phyloP scores from a whole-genome alignment of 75 land plant species.

The Picea sitchensis region DNA sequence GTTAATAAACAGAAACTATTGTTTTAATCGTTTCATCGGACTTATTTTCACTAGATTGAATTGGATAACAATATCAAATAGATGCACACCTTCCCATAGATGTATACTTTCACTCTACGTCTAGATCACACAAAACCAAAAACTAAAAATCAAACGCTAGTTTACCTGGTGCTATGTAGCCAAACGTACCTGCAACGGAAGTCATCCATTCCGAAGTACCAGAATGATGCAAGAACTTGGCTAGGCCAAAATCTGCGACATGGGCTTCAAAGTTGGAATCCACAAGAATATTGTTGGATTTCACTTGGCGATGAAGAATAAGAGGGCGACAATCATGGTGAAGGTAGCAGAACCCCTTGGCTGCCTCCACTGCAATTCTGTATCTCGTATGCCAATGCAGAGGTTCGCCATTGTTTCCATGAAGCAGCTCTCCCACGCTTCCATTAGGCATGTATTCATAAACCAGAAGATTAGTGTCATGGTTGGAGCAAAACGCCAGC shows the following conservation, averaged over 20 bases:
- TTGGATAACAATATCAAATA: no score
- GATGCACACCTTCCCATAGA: no score
- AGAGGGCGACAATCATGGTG: slow-evolving; percentile 23
- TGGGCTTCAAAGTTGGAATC: slow-evolving; percentile 28
- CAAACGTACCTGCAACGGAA: slow-evolving; percentile 25
- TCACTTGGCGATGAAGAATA: slow-evolving; percentile 22
- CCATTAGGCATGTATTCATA: slow-evolving; percentile 17
- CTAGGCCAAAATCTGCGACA: slow-evolving; percentile 22
- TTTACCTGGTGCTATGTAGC: slow-evolving; percentile 37
- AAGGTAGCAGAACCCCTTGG: slow-evolving; percentile 17
- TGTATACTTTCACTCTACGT: no score
- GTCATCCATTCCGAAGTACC: slow-evolving; percentile 17
- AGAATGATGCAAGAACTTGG: slow-evolving; percentile 14
- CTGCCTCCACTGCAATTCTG: slow-evolving; percentile 17
- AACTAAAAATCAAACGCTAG: not conserved
- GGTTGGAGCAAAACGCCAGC: slow-evolving; percentile 20
- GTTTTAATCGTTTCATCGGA: no score
- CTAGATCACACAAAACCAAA: not conserved
- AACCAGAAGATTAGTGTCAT: slow-evolving; percentile 16
- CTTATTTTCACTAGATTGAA: no score
- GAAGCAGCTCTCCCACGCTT: slow-evolving; percentile 10
- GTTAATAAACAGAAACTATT: no score
- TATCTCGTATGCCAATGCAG: not conserved
- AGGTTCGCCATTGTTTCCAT: not conserved
- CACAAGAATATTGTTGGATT: slow-evolving; percentile 20